Evolutionary conservation across 345 rosid genomes (phyloP), one percentile per base, ranked within the genome.

Genomic region (Rhodamnia rubescens): DNA sequence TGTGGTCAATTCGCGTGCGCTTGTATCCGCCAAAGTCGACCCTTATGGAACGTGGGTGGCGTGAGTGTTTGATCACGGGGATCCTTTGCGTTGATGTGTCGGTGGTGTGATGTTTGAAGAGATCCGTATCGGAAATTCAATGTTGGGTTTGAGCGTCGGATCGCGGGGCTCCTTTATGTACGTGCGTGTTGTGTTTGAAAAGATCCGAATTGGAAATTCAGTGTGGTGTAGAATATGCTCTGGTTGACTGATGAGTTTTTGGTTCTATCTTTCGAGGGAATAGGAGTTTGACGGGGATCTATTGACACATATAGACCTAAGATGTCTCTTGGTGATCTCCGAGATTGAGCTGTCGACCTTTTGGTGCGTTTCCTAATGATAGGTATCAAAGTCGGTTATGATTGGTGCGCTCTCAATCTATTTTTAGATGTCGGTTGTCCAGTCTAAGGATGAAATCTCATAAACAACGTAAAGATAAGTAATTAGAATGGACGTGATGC

Each of bases 201-300:
- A 29, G 74, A 61, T 2, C 1, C 1, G 22, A 22, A 29, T 5
- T 5, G 11, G 1, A 61, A 29, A 15, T 59, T 59, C 14, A 13
- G 36, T 59, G 29, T 29, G 74, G 2, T 6, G 9, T n/a, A 9
- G 0, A 0, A n/a, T 13, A 12, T 58, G 36, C 2, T n/a, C 0
- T 12, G 13, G 14, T 61, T 20, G 44, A 42, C 44, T 42, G 6
- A 42, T 42, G 44, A 42, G 44, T 42, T 42, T 2, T 42, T 42
- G 44, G 44, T 42, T 6, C 5, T 42, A 42, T 36, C 5, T 42
- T 42, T 42, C 7, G 44, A 42, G 44, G 44, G 44, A 42, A 42
- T 6, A 4, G 5, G 44, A 42, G 44, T 42, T 42, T 42, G 4
- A 42, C 44, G 3, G 44, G 44, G 7, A 42, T 36, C 44, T 42